Evolutionary conservation across 2,329 filamentous ascomycete species (phyloP), one percentile per base, ranked within the genome.

Genomic region (Hypoxylon sp.): DNA sequence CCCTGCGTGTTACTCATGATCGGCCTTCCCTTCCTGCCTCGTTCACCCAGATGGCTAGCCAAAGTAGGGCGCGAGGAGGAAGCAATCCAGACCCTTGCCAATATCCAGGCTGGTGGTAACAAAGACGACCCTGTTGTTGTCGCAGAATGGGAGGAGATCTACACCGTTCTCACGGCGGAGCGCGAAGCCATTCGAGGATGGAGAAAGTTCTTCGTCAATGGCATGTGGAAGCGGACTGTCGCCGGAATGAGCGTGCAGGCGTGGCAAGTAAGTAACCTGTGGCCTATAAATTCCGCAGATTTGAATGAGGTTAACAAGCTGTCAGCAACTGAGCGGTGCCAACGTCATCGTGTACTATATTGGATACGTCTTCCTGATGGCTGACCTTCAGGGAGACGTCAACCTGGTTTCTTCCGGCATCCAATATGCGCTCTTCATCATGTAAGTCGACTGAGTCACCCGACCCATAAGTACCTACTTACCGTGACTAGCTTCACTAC

Each of bases 41-140:
- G 86, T 54, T 86, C 83, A 1, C 85, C 85, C 2, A 78, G 86
- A 67, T 88, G 85, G 86, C 76, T 88, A 13, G 85, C 85, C 11
- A 81, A 81, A 62, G 80, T 86, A 23, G 84, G 86, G 50, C 81
- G 85, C 9, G 85, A 83, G 76, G 80, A 86, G 60, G 85, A 81
- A 50, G 73, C 74, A 15, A 77, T 83, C 2, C 70, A 81, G 31
- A 80, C 78, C 0, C 77, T 88, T 24, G 84, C 83, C 8, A 70
- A 80, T 48, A 79, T 88, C 2, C 85, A 88, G 57, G 84, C 81
- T 2, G 74, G 77, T 1, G 84, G 84, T 3, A 78, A 87, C 54
- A 72, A 75, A 17, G 73, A 80, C 5, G 78, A 86, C 56, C 81
- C 84, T 0, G 65, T 81, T 1, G 83, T 88, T 6, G 68, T 85